Evolutionary conservation across 192 early-diverging fungal species (phyloP), one percentile per base, ranked within the genome.

Genomic region (Phlyctochytrium planicorne): DNA sequence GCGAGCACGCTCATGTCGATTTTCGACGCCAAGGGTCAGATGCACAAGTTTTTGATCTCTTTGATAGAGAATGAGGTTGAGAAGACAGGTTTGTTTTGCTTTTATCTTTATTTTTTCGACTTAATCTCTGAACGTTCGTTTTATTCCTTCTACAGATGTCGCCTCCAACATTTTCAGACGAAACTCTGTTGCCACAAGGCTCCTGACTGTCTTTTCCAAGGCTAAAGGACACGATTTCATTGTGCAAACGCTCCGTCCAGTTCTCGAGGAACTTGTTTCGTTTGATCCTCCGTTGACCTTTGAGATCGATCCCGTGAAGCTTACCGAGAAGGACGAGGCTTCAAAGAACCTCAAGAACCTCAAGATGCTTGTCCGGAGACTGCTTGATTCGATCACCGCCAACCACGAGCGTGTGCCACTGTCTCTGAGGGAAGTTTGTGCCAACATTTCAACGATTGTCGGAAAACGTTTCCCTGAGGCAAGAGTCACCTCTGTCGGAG

Each of bases 111-210:
- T 65, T 27, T 6, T 10, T 3, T 66, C 20, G 20, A 59, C 6
- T 59, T 12, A 59, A 29, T 29, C 56, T n/a, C n/a, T n/a, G n/a
- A n/a, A n/a, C n/a, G n/a, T n/a, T n/a, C 60, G 29, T 14, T 6
- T n/a, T 66, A 29, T 31, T 34, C 34, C 34, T 12, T 31, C 34
- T 30, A 20, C 32, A 30, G 72, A 67, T 30, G 68, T 53, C 56
- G 72, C 53, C 31, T 33, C 92, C 1, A 91, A 94, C 70, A 73
- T 98, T 30, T 96, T 98, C 84, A 84, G 96, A 24, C 82, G 93
- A 69, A 97, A 95, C 75, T 91, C 91, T 59, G 88, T 98, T 76
- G 90, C 94, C 2, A 97, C 95, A 0, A 81, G 93, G 20, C 75
- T 98, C 17, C 77, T 97, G 61, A 90, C 90, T 2, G 85, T 88